Percentiles rank a stretch among this genome's conserved stretches.
These are phyloP conservation scores for Tricladium varicosporioides DNA, from an alignment of 2,329 filamentous ascomycete genomes.

Conservation along the genomic window DNA sequence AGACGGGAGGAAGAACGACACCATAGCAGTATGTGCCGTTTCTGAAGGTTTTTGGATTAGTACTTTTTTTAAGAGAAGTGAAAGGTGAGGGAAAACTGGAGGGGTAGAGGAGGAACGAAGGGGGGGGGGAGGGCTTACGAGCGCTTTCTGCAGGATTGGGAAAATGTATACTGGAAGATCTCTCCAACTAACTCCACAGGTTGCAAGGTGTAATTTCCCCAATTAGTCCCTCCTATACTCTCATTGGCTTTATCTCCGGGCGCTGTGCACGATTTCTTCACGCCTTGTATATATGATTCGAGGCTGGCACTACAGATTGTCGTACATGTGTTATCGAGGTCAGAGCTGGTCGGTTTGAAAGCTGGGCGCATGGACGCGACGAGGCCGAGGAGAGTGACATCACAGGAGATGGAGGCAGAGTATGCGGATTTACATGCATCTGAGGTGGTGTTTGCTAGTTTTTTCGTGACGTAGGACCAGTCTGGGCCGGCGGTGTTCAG, in stretches of 20 bases:
- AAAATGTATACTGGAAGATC: constrained; percentile 10
- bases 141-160: background rate
- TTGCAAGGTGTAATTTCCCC: constrained; percentile 24
- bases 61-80: background rate
- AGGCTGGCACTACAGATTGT: constrained; percentile 29
- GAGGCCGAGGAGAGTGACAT: constrained; percentile 30
- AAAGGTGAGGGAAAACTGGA: too few species aligned
- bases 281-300: constrained; percentile 26
- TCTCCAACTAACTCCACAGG: constrained; percentile 8
- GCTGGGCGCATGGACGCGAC: constrained; percentile 32
- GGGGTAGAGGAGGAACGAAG: too few species aligned
- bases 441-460: constrained; percentile 32
- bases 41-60: background rate
- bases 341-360: constrained; percentile 26
- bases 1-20: too few species aligned
- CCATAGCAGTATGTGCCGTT: background rate
- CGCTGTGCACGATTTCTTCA: constrained; percentile 27
- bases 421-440: constrained; percentile 33
- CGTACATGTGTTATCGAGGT: constrained; percentile 30
- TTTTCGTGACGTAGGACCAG: constrained; percentile 34
- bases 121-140: constrained; percentile 14
- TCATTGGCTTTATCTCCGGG: constrained; percentile 30
- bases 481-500: constrained; percentile 32
- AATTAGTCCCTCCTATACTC: constrained; percentile 7
- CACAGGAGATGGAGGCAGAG: constrained; percentile 31